These are phyloP conservation scores for Avena insularis DNA, from an alignment of 176 grass and related monocot genomes.

Conservation along the genomic window DNA sequence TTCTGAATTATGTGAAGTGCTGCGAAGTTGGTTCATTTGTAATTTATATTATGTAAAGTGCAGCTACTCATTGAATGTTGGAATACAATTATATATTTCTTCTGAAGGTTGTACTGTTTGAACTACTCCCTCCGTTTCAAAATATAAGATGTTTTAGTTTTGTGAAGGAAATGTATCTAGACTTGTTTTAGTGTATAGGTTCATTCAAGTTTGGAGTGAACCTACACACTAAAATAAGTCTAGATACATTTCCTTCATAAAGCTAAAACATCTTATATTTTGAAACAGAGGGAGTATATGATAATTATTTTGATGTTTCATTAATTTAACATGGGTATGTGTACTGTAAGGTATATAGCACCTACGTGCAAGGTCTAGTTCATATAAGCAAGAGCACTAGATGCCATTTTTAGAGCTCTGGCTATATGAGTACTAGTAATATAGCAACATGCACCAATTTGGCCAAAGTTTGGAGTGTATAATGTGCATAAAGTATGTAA, in stretches of 20 bases:
- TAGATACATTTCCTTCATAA: too few relatives aligned
- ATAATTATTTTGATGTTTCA: neutral
- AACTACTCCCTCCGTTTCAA: neutral
- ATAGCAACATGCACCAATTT: conserved; percentile 11
- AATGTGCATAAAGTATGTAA: neutral
- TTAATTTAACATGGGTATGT: conserved; percentile 13
- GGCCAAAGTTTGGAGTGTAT: neutral
- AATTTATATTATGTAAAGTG: conserved; percentile 11
- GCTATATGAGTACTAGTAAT: conserved; percentile 1
- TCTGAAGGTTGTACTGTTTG: neutral
- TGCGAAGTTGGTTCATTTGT: conserved; percentile 14
- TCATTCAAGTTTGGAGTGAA: too few relatives aligned
- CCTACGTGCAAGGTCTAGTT: conserved; percentile 4
- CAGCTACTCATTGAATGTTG: conserved; percentile 15
- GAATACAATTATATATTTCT: neutral
- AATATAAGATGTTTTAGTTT: too few relatives aligned
- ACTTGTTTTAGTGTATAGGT: too few relatives aligned
- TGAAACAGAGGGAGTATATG: neutral
- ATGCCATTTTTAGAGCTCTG: neutral
- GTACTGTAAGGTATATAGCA: conserved; percentile 5
- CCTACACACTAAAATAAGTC: too few relatives aligned
- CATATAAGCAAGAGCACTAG: conserved; percentile 1
- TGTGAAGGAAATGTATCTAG: too few relatives aligned
- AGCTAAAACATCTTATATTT: too few relatives aligned
- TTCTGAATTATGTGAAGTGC: neutral